phyloP scores from a whole-genome alignment of 139 green algal genomes.

The Coelastrella sp. region DNA sequence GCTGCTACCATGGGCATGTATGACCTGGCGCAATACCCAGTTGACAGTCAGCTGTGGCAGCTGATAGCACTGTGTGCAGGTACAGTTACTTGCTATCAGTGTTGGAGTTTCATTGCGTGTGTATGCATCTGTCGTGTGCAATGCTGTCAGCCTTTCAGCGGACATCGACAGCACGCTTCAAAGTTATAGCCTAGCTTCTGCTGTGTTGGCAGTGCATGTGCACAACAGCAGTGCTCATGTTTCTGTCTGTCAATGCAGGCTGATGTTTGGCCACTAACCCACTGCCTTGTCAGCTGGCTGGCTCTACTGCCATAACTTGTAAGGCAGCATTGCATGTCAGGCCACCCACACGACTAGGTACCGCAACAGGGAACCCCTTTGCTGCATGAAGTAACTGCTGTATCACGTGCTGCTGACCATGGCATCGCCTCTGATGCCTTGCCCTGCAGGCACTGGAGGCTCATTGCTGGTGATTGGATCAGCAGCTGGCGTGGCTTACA shows the following conservation, averaged over 20 bases:
- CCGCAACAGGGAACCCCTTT: no score
- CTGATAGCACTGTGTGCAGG: conserved; percentile 42
- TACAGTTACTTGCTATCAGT: not conserved
- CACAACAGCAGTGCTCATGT: not conserved
- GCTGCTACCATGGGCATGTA: conserved; percentile 88
- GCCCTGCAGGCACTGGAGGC: conserved; percentile 76
- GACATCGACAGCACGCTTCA: no score
- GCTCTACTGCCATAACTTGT: no score
- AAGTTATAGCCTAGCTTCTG: not conserved
- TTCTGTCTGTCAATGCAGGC: no score
- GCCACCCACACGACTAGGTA: no score
- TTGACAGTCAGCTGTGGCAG: conserved; percentile 71
- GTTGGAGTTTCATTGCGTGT: not conserved
- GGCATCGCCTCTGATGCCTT: no score
- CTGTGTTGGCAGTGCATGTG: not conserved
- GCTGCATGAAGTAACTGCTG: no score
- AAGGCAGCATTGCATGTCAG: no score
- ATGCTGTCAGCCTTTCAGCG: no score
- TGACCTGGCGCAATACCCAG: conserved; percentile 52
- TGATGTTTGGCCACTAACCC: no score
- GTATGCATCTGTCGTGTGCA: not conserved
- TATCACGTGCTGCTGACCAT: no score
- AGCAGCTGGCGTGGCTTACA: conserved; percentile 81
- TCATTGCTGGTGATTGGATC: conserved; percentile 83
- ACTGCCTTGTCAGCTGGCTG: no score